phyloP scores from a whole-genome alignment of 225 moss, liverwort and hornwort genomes.

The Polytrichum formosum region DNA sequence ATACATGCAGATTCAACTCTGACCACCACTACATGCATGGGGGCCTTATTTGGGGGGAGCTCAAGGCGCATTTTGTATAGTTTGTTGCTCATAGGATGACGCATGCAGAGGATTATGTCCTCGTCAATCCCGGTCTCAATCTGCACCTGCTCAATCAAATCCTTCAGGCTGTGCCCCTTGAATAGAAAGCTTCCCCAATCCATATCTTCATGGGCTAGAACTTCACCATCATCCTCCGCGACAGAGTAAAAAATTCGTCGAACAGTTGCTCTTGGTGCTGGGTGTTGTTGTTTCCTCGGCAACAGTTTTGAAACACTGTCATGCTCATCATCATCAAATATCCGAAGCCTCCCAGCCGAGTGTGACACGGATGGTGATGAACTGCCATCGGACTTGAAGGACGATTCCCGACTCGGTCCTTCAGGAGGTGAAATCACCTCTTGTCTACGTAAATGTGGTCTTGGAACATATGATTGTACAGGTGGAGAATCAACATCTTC shows the following conservation, averaged over 20 bases:
- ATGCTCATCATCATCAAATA: neutral
- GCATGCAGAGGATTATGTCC: constrained; percentile 44
- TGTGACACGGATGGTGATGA: constrained; percentile 18
- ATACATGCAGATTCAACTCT: constrained; percentile 42
- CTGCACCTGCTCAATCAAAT: constrained; percentile 46
- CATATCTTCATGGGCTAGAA: constrained; percentile 38
- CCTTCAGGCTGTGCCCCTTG: constrained; percentile 40
- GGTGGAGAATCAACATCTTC: constrained; percentile 12
- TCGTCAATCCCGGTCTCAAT: constrained; percentile 58
- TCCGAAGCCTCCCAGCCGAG: constrained; percentile 2
- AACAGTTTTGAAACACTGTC: neutral
- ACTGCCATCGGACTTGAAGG: constrained; percentile 1
- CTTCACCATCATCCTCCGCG: constrained; percentile 42
- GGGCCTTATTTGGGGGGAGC: constrained; percentile 60
- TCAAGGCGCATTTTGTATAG: constrained; percentile 55
- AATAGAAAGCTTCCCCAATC: constrained; percentile 55
- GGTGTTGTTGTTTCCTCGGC: constrained; percentile 3
- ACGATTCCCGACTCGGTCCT: neutral
- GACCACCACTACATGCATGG: constrained; percentile 53
- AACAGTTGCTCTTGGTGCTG: constrained; percentile 18
- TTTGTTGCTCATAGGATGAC: constrained; percentile 37
- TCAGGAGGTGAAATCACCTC: neutral
- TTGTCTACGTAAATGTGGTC: constrained; percentile 18
- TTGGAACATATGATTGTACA: constrained; percentile 9
- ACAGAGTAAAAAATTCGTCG: constrained; percentile 55